phyloP scores from a whole-genome alignment of 2,329 filamentous ascomycete species.

The Xylaria sp. region DNA sequence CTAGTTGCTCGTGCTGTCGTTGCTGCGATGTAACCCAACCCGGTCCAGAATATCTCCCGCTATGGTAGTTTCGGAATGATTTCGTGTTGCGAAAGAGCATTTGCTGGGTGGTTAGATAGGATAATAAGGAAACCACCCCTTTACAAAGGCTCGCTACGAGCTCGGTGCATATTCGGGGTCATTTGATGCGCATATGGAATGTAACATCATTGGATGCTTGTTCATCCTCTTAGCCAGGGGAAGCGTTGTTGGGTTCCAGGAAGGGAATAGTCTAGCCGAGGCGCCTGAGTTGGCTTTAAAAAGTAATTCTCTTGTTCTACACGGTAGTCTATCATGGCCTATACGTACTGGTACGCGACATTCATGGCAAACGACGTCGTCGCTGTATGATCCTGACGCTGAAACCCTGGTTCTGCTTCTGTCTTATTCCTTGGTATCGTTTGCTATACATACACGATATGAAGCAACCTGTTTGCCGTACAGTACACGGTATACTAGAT shows the following conservation, averaged over 20 bases:
- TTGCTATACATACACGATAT: too few species aligned
- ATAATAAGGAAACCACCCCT: constrained; percentile 5
- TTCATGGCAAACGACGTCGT: too few species aligned
- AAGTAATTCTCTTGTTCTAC: neutral
- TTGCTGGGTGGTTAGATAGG: constrained; percentile 2
- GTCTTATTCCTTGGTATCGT: neutral
- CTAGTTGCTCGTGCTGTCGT: neutral
- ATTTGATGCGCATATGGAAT: constrained; percentile 13
- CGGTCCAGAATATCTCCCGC: neutral
- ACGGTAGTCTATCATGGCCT: neutral
- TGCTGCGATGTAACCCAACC: constrained; percentile 7
- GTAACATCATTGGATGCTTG: constrained; percentile 14
- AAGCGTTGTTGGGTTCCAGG: neutral
- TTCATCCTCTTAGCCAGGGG: constrained; percentile 11
- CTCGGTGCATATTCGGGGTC: constrained; percentile 27
- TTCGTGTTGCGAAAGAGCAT: constrained; percentile 1
- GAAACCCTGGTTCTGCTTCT: too few species aligned
- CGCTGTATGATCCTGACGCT: too few species aligned
- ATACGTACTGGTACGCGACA: too few species aligned
- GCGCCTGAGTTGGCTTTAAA: constrained; percentile 10
- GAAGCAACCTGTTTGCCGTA: neutral
- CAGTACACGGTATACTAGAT: constrained; percentile 4
- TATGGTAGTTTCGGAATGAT: neutral
- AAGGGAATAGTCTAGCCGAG: constrained; percentile 12
- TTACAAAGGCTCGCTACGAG: constrained; percentile 16